A percentile compares a stretch with the other conserved stretches of the same genome.
These are phyloP conservation scores for Candida maesae DNA, from an alignment of 805 yeast species.

Conservation along the genomic window DNA sequence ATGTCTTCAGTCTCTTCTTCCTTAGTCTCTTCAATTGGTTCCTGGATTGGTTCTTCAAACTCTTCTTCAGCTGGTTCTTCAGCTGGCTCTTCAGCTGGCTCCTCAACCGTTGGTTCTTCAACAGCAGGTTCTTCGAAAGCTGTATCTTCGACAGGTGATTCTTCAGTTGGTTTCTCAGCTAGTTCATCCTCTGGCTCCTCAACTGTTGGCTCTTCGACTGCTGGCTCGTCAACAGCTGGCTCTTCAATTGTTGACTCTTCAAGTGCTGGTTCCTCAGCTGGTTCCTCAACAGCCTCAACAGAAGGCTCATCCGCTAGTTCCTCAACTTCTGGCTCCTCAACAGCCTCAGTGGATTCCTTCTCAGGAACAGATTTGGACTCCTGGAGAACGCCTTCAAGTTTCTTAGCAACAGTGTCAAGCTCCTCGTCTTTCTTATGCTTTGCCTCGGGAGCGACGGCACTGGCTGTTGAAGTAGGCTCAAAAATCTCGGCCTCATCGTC, in stretches of 20 bases:
- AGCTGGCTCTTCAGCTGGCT: not conserved
- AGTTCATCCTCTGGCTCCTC: not conserved
- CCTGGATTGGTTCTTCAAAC: not conserved
- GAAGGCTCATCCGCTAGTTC: not conserved
- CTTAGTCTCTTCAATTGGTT: not conserved
- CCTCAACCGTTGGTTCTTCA: not conserved
- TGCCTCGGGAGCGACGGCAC: not conserved
- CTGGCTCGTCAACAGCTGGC: not conserved
- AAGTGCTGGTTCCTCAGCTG: not conserved
- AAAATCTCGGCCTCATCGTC: constrained; percentile 2
- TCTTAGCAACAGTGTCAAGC: not conserved
- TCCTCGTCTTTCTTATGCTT: not conserved
- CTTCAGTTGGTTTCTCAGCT: not conserved
- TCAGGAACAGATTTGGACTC: not conserved
- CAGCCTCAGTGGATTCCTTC: not conserved
- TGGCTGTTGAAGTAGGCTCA: not conserved
- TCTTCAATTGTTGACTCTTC: constrained; percentile 1
- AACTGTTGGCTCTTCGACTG: not conserved
- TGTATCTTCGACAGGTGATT: not conserved
- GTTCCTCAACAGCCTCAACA: not conserved
- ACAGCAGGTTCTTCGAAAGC: not conserved
- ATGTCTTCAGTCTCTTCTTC: not conserved
- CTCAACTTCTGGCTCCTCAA: not conserved
- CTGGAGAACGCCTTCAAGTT: constrained; percentile 1
- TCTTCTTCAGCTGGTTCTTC: not conserved